Evolutionary conservation across 495 filamentous ascomycete species (phyloP).

Genomic region (Aspergillus diversus): DNA sequence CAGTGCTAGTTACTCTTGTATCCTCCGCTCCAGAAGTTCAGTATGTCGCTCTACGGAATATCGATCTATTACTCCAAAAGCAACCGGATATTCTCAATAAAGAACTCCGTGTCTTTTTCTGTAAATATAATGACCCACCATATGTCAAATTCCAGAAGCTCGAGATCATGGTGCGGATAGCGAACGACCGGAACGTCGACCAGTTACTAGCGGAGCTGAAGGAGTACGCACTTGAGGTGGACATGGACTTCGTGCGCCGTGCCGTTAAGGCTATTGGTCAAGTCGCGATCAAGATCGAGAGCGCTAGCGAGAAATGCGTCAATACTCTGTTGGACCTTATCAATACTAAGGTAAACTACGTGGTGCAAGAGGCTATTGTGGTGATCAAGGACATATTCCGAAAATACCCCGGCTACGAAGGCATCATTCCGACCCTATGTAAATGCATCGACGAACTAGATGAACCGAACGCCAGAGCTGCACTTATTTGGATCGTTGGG

Average conservation of each 20-base stretch:
- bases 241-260: slow-evolving; percentile 97
- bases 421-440: slow-evolving; percentile 94
- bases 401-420: slow-evolving; percentile 97
- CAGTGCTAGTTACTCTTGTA: slow-evolving; percentile 78
- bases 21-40: slow-evolving; percentile 96
- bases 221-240: slow-evolving; percentile 96
- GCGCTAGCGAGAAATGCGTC: slow-evolving; percentile 90
- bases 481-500: slow-evolving; percentile 97
- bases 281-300: slow-evolving; percentile 97
- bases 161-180: slow-evolving; percentile 99
- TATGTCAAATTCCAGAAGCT: slow-evolving; percentile 98
- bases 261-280: slow-evolving; percentile 96
- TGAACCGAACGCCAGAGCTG: slow-evolving; percentile 87
- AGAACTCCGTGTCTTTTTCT: slow-evolving; percentile 97
- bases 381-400: slow-evolving; percentile 99
- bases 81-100: slow-evolving; percentile 96
- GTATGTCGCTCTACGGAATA: slow-evolving; percentile 95
- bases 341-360: slow-evolving; percentile 97
- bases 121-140: slow-evolving; percentile 98
- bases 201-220: slow-evolving; percentile 92
- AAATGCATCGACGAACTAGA: slow-evolving; percentile 97
- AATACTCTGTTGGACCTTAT: slow-evolving; percentile 93
- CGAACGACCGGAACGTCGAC: slow-evolving; percentile 95
- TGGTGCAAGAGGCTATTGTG: slow-evolving; percentile 96
- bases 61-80: slow-evolving; percentile 92